Conservation (phyloP, 257 asterid genomes). For the Plantago major region DNA sequence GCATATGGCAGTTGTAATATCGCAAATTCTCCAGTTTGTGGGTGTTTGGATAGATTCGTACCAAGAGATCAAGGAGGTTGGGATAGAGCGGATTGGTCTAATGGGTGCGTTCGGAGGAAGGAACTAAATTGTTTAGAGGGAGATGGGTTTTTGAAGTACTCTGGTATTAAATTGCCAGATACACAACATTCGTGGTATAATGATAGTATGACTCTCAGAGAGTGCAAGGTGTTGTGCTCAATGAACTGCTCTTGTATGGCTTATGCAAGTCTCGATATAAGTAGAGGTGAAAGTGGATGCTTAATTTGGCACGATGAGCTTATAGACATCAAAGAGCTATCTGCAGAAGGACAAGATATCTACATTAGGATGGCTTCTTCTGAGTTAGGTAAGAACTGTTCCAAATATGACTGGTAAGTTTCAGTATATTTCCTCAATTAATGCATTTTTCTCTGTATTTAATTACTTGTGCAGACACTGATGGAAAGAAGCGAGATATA, state of each 20-base stretch:
- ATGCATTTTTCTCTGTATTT: not conserved
- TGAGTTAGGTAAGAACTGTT: slow-evolving; percentile 18
- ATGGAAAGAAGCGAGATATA: slow-evolving; percentile 10
- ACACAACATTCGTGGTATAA: slow-evolving; percentile 17
- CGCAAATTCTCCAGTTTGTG: slow-evolving; percentile 19
- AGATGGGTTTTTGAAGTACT: slow-evolving; percentile 20
- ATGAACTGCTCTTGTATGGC: slow-evolving; percentile 23
- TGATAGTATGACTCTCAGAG: slow-evolving; percentile 21
- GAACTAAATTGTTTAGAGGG: slow-evolving; percentile 23
- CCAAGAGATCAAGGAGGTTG: slow-evolving; percentile 24
- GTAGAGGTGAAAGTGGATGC: slow-evolving; percentile 27
- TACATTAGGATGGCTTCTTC: slow-evolving; percentile 29
- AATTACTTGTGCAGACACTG: slow-evolving; percentile 10
- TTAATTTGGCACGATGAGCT: slow-evolving; percentile 30
- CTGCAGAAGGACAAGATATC: slow-evolving; percentile 22
- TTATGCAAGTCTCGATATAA: slow-evolving; percentile 15
- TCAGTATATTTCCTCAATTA: no score
- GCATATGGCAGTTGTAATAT: slow-evolving; percentile 24
- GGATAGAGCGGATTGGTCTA: slow-evolving; percentile 23
- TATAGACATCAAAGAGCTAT: slow-evolving; percentile 20
- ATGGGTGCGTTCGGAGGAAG: slow-evolving; percentile 28
- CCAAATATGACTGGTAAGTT: not conserved
- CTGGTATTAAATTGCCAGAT: slow-evolving; percentile 28
- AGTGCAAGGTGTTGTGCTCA: slow-evolving; percentile 21
- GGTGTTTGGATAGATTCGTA: slow-evolving; percentile 25